Percentiles rank a stretch among this genome's conserved stretches.
Evolutionary conservation across 2,329 filamentous ascomycete genomes (phyloP).

Genomic region (Huntiella omanensis): DNA sequence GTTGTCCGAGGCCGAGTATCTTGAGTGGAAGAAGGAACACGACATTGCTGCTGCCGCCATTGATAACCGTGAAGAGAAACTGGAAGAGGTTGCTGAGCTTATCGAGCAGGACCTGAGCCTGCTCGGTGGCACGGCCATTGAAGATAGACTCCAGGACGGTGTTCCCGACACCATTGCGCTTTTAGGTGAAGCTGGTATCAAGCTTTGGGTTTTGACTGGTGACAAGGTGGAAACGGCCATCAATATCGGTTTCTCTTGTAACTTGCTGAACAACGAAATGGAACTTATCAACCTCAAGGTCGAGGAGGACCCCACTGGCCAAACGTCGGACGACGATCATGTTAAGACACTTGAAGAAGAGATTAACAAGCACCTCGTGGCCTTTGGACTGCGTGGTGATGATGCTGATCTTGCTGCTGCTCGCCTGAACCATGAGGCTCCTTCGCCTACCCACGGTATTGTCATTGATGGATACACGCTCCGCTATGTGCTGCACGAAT

Average conservation of each 20-base stretch:
- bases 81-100: conserved; percentile 72
- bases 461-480: conserved; percentile 91
- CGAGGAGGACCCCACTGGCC: conserved; percentile 46
- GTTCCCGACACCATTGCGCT: conserved; percentile 90
- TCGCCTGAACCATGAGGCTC: conserved; percentile 67
- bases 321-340: conserved; percentile 28
- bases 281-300: conserved; percentile 82
- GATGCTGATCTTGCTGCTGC: conserved; percentile 70
- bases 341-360: conserved; percentile 45
- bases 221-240: conserved; percentile 99
- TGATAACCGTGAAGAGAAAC: conserved; percentile 73
- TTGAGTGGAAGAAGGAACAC: conserved; percentile 67
- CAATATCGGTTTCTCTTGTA: conserved; percentile 99
- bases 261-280: conserved; percentile 93
- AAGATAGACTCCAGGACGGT: conserved; percentile 89
- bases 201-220: conserved; percentile 93
- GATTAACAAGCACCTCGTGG: conserved; percentile 52
- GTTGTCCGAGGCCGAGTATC: conserved; percentile 66
- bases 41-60: conserved; percentile 73
- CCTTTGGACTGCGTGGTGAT: conserved; percentile 64
- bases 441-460: conserved; percentile 72
- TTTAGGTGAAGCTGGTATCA: conserved; percentile 84
- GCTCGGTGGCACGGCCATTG: conserved; percentile 86
- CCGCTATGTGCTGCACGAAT: conserved; percentile 67
- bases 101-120: conserved; percentile 83